Evolutionary conservation across 805 yeast genomes (phyloP).

Genomic region (Saccharomycopsis fodiens): DNA sequence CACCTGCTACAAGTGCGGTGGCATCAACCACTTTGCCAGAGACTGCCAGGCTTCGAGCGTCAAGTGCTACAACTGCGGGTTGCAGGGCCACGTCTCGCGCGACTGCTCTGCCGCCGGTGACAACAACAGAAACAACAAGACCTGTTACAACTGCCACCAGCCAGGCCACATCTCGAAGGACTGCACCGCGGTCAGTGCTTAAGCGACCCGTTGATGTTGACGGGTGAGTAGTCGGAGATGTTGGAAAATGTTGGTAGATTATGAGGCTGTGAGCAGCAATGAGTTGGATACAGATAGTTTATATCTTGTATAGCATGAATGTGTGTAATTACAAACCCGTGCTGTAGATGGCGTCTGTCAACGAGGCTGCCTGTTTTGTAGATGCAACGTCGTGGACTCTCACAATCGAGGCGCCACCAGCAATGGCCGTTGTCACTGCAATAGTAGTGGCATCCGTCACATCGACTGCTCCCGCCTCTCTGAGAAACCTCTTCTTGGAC

Average conservation of each 20-base stretch:
- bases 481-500: conserved; percentile 73
- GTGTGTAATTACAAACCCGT: not conserved
- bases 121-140: conserved; percentile 54
- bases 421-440: conserved; percentile 62
- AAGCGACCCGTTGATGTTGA: not conserved
- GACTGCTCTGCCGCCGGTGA: conserved; percentile 40
- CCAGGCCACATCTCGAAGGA: conserved; percentile 86
- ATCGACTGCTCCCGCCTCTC: conserved; percentile 21
- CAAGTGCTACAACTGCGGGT: conserved; percentile 91
- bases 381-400: conserved; percentile 80
- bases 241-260: not conserved
- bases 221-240: not conserved
- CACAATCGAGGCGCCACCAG: conserved; percentile 69
- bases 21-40: conserved; percentile 80
- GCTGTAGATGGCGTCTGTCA: conserved; percentile 69
- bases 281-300: not conserved
- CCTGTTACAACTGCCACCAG: conserved; percentile 69
- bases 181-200: conserved; percentile 37
- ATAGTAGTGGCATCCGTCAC: conserved; percentile 36
- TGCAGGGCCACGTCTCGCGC: conserved; percentile 64
- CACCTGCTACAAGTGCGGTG: conserved; percentile 41
- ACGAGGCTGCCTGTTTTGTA: conserved; percentile 42
- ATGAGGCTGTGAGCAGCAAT: not conserved
- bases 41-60: conserved; percentile 72
- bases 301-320: conserved; percentile 23